A percentile compares a stretch with the other conserved stretches of the same genome.
Conservation (phyloP, 345 rosid genomes). For the Eucalyptus cloeziana region DNA sequence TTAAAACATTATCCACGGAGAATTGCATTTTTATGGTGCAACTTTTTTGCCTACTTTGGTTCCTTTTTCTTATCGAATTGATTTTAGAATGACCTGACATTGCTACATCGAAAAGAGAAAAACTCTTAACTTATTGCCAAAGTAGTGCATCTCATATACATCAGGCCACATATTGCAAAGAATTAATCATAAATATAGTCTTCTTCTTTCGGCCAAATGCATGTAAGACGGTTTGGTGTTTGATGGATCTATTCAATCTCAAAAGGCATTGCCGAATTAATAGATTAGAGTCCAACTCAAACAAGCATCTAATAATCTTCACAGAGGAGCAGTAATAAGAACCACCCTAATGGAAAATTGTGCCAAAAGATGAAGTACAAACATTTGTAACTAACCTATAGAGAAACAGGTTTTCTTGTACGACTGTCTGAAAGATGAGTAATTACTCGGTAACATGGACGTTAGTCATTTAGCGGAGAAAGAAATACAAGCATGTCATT, state of each 20-base stretch:
- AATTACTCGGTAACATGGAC: too few relatives aligned
- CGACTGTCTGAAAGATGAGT: too few relatives aligned
- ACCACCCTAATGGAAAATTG: not conserved
- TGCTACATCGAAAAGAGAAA: not conserved
- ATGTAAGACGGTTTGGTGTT: not conserved
- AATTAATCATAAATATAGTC: not conserved
- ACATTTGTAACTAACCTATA: too few relatives aligned
- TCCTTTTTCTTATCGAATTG: not conserved
- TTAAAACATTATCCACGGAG: not conserved
- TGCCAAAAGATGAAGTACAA: not conserved
- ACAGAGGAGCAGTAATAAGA: not conserved
- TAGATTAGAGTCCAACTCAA: not conserved
- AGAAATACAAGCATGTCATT: too few relatives aligned
- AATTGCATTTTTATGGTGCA: not conserved
- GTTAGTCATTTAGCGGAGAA: too few relatives aligned
- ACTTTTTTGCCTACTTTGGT: not conserved
- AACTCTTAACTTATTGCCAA: not conserved
- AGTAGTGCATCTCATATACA: not conserved
- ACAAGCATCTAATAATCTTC: not conserved
- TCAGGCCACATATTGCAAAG: not conserved
- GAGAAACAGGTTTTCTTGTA: too few relatives aligned
- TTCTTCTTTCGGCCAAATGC: not conserved
- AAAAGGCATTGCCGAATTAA: not conserved
- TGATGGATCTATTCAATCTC: not conserved
- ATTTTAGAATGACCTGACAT: not conserved